Conservation (phyloP, 768 basidiomycete genomes). For the Paxillus involutus region DNA sequence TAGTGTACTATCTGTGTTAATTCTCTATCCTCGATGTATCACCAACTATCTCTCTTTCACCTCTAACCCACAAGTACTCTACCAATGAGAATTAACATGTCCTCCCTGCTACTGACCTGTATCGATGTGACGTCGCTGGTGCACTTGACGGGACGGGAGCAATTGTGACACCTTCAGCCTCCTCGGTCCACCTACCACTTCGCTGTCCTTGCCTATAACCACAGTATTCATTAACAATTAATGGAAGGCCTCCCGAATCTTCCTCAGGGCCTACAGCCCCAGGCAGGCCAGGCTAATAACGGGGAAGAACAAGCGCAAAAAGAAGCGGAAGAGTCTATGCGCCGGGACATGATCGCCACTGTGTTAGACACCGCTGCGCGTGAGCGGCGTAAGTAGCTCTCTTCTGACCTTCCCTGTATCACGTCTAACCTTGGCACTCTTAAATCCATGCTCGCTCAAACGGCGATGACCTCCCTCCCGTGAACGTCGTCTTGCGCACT, state of each 20-base stretch:
- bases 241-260: slow-evolving; percentile 28
- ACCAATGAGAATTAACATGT: neutral
- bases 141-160: neutral
- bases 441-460: no score
- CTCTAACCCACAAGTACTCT: neutral
- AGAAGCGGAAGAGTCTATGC: slow-evolving; percentile 72
- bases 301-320: slow-evolving; percentile 56
- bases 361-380: slow-evolving; percentile 76
- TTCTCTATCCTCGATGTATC: neutral
- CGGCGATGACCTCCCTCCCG: neutral
- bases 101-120: neutral
- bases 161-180: no score
- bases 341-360: slow-evolving; percentile 74
- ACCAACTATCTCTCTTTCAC: neutral
- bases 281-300: slow-evolving; percentile 41
- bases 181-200: neutral
- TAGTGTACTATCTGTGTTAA: neutral
- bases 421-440: no score
- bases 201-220: neutral
- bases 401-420: neutral
- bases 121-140: neutral
- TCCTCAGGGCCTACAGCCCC: slow-evolving; percentile 28
- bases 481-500: neutral
- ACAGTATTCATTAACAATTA: neutral
- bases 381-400: slow-evolving; percentile 63